Conservation (phyloP, 2,329 filamentous ascomycete species). For the Monilinia fructigena region DNA sequence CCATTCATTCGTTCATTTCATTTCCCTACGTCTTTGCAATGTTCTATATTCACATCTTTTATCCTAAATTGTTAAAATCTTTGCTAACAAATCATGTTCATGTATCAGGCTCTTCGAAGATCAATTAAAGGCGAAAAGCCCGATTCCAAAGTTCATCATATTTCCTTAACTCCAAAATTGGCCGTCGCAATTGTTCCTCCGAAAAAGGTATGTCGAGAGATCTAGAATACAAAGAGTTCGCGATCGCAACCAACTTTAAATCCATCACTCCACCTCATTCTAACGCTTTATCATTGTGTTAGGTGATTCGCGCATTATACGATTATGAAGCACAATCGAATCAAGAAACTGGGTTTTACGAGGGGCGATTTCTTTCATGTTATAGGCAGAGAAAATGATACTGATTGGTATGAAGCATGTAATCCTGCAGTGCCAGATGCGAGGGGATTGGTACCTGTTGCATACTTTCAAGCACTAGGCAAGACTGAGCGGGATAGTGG, state of each 20-base stretch:
- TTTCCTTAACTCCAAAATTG: constrained; percentile 68
- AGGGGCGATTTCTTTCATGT: constrained; percentile 98
- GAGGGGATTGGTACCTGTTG: constrained; percentile 87
- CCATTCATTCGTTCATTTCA: too few relatives aligned
- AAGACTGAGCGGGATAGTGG: constrained; percentile 89
- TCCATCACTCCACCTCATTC: neutral
- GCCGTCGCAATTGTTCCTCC: constrained; percentile 69
- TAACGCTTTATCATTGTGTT: constrained; percentile 24
- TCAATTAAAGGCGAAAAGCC: constrained; percentile 71
- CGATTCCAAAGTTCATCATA: constrained; percentile 54
- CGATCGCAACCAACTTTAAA: neutral
- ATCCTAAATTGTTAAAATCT: neutral
- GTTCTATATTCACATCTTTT: too few relatives aligned
- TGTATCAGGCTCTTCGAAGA: constrained; percentile 58
- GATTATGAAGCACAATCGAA: constrained; percentile 76
- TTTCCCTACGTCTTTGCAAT: too few relatives aligned
- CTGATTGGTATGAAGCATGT: constrained; percentile 97
- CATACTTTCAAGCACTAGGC: constrained; percentile 88
- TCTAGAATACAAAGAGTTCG: neutral
- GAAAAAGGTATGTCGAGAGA: constrained; percentile 59
- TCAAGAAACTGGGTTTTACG: constrained; percentile 87
- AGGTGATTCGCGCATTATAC: constrained; percentile 98
- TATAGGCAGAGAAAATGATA: constrained; percentile 90
- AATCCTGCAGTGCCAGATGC: constrained; percentile 87
- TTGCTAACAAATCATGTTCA: constrained; percentile 32